Base-by-base conservation (phyloP, 495 filamentous ascomycete species). In the Aspergillus steynii region DNA sequence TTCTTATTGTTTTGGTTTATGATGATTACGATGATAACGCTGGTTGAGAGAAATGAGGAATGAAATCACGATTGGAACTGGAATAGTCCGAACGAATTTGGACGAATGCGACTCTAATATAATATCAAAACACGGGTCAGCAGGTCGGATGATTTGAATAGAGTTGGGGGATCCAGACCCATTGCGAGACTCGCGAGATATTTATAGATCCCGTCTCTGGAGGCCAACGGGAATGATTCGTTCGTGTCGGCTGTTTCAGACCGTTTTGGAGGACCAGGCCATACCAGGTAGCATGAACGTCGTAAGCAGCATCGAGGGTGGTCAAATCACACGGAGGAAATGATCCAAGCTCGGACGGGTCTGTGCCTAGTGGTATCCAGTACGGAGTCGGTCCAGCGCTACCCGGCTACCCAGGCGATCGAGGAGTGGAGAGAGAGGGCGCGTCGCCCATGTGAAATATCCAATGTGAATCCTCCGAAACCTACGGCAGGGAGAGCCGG, bases 1-100 rank as follows among this genome's bases (percentile, higher is more conserved):
- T 49, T 49, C 31, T 56, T 31, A 15, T 34, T 29, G 31, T 29
- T 53, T 32, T 53, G 56, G 48, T 50, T 50, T 26, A 50, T 50
- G 20, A 50, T 27, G 8, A 50, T 27, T 27, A 50, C 12, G 20
- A 50, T 50, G 20, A 50, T 50, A 26, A 50, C 27, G 48, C 25
- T 50, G 9, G 48, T 50, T 20, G 37, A 42, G 12, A 12, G 9
- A 42, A 42, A 42, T 12, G 37, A 42, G 37, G 37, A 42, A 42
- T 42, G 37, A 42, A 15, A 42, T 42, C 9, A 42, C 37, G 37
- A 42, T 4, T 8, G 34, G 10, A 42, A 8, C 37, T 12, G 37
- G 4, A 10, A 10, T 14, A 2, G 1, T 42, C 7, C 14, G 37
- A 42, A 42, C 9, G 1, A 42, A 42, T 12, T 3, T 15, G 20